Percentiles rank a stretch among this genome's conserved stretches.
These are phyloP conservation scores for Pezicula rhizophila DNA, from an alignment of 2,329 filamentous ascomycete genomes.

Conservation along the genomic window DNA sequence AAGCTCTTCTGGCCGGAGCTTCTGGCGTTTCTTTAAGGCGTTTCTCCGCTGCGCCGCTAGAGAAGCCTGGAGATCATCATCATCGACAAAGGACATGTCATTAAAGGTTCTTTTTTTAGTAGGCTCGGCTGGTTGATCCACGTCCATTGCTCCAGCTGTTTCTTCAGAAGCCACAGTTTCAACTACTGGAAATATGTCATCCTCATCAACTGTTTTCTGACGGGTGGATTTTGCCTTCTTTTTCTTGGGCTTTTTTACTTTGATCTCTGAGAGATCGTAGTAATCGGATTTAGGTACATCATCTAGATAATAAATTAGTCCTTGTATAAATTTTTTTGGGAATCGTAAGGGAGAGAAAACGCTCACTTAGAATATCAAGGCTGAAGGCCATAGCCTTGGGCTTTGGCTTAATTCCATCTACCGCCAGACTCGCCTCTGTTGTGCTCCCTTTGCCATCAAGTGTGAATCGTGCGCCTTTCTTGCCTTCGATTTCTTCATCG, in stretches of 20 bases:
- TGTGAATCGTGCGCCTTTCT: conserved; percentile 83
- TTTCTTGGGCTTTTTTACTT: conserved; percentile 91
- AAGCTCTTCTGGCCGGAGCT: conserved; percentile 77
- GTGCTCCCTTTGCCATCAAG: conserved; percentile 72
- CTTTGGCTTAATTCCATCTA: conserved; percentile 45
- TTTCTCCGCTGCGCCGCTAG: conserved; percentile 76
- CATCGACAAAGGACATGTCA: conserved; percentile 71
- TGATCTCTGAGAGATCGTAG: conserved; percentile 77
- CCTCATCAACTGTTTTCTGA: conserved; percentile 60
- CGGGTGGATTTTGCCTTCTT: conserved; percentile 77
- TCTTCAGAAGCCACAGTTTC: conserved; percentile 23
- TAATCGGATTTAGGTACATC: conserved; percentile 78
- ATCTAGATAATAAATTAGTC: conserved; percentile 38
- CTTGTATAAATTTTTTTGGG: conserved; percentile 9
- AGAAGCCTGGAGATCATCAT: conserved; percentile 85
- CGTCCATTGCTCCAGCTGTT: conserved; percentile 61
- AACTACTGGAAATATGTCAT: conserved; percentile 46
- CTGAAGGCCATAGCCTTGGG: conserved; percentile 65
- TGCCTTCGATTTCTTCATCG: conserved; percentile 88
- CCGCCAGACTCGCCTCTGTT: conserved; percentile 54
- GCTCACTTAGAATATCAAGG: conserved; percentile 62
- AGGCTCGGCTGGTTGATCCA: conserved; percentile 52
- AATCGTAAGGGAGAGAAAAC: not conserved
- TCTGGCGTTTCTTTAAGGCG: conserved; percentile 89
- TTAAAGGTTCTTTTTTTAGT: conserved; percentile 60